Percentiles rank a stretch among this genome's conserved stretches.
Evolutionary conservation across 805 yeast genomes (phyloP).

Genomic region (Monosporozyma servazzii): DNA sequence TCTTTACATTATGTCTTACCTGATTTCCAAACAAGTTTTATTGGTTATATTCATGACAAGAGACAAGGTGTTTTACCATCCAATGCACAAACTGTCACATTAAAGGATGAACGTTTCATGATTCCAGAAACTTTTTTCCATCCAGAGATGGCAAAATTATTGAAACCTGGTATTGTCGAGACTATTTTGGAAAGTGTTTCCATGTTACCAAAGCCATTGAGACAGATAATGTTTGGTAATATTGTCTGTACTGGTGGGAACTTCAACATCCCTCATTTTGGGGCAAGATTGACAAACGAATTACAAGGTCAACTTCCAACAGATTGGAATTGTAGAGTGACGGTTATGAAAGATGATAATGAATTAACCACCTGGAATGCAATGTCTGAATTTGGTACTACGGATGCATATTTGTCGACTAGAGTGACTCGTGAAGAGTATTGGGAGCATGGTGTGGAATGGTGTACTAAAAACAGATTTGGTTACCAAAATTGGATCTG

Average conservation of each 20-base stretch:
- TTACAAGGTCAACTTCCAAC: constrained; percentile 60
- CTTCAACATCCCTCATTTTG: constrained; percentile 58
- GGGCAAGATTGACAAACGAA: constrained; percentile 50
- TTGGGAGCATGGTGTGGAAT: constrained; percentile 64
- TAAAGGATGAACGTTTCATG: constrained; percentile 79
- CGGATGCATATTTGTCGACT: constrained; percentile 37
- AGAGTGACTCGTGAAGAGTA: constrained; percentile 72
- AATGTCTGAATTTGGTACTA: constrained; percentile 38
- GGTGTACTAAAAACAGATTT: constrained; percentile 35
- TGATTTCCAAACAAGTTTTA: constrained; percentile 68
- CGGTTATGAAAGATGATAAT: constrained; percentile 27
- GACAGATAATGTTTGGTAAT: constrained; percentile 73
- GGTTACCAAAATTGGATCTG: constrained; percentile 33
- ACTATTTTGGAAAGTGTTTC: constrained; percentile 59
- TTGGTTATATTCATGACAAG: constrained; percentile 55
- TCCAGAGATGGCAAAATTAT: constrained; percentile 71
- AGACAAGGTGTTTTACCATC: constrained; percentile 26
- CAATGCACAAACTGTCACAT: constrained; percentile 54
- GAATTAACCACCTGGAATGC: constrained; percentile 50
- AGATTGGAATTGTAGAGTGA: constrained; percentile 54
- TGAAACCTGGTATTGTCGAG: constrained; percentile 70
- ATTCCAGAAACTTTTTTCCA: constrained; percentile 81
- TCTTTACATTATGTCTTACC: constrained; percentile 75
- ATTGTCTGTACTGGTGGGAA: constrained; percentile 79
- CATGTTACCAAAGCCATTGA: constrained; percentile 59